A percentile compares a stretch with the other conserved stretches of the same genome.
Evolutionary conservation across 2,329 filamentous ascomycete species (phyloP).

Genomic region (Chaetomiaceae sp.): DNA sequence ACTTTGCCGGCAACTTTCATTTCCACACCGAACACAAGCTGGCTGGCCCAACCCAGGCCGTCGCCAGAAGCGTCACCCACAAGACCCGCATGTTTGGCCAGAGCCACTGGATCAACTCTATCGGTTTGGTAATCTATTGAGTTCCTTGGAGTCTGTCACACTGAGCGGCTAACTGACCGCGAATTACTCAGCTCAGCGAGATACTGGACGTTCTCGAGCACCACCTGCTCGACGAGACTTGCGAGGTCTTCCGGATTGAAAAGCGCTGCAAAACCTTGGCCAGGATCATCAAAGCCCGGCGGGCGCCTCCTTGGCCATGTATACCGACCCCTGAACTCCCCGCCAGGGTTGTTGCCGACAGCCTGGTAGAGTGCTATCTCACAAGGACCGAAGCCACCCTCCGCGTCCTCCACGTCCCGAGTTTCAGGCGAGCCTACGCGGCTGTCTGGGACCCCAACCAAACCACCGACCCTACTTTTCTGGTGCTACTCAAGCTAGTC

Average conservation of each 20-base stretch:
- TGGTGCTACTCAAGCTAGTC: constrained; percentile 54
- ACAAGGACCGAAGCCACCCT: constrained; percentile 42
- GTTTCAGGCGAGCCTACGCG: constrained; percentile 46
- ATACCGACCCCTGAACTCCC: constrained; percentile 43
- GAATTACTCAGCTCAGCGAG: constrained; percentile 36
- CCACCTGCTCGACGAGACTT: constrained; percentile 34
- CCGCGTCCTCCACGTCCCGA: constrained; percentile 48
- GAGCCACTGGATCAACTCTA: constrained; percentile 52
- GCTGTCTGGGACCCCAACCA: constrained; percentile 39
- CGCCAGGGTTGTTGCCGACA: constrained; percentile 39
- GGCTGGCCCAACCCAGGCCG: constrained; percentile 29
- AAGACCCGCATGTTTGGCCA: constrained; percentile 54
- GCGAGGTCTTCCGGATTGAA: constrained; percentile 35
- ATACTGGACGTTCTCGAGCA: constrained; percentile 42
- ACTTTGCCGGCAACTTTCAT: constrained; percentile 40
- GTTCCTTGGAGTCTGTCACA: background rate
- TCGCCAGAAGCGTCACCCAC: constrained; percentile 43
- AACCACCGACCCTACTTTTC: constrained; percentile 38
- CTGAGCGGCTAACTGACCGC: background rate
- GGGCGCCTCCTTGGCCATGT: constrained; percentile 46
- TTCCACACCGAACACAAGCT: constrained; percentile 35
- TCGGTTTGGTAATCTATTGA: constrained; percentile 37
- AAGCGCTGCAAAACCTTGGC: constrained; percentile 49
- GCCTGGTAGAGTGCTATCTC: constrained; percentile 45
- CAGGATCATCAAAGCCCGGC: constrained; percentile 46